Conservation (phyloP, 2,329 filamentous ascomycete genomes). For the Fusarium austroafricanum region DNA sequence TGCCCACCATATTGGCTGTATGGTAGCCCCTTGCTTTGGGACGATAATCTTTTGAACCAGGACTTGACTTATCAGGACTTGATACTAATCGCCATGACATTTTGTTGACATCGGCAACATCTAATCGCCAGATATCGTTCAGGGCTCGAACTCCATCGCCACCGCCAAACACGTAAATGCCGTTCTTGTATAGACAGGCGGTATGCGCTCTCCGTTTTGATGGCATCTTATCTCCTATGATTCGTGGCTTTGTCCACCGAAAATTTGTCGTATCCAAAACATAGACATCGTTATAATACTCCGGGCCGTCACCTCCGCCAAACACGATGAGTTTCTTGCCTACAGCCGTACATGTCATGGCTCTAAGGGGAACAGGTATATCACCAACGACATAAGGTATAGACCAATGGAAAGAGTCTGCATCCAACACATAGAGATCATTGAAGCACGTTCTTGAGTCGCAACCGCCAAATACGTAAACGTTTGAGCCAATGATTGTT, state of each 20-base stretch:
- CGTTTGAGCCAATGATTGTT: constrained; percentile 73
- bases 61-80: constrained; percentile 53
- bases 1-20: constrained; percentile 78
- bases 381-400: constrained; percentile 73
- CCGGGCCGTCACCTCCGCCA: constrained; percentile 75
- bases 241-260: constrained; percentile 71
- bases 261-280: constrained; percentile 78
- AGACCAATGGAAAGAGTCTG: constrained; percentile 77
- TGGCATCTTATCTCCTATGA: constrained; percentile 68
- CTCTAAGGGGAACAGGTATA: constrained; percentile 71
- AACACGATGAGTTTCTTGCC: constrained; percentile 78
- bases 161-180: constrained; percentile 78
- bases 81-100: constrained; percentile 77
- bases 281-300: constrained; percentile 79
- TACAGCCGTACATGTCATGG: constrained; percentile 78
- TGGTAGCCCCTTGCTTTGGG: constrained; percentile 77
- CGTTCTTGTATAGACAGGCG: constrained; percentile 77
- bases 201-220: constrained; percentile 75
- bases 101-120: constrained; percentile 73
- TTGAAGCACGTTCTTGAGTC: constrained; percentile 76
- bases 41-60: constrained; percentile 53
- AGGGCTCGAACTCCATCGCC: constrained; percentile 76
- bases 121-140: constrained; percentile 79
- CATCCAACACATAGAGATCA: constrained; percentile 75
- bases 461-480: constrained; percentile 77